These are phyloP conservation scores for Capronia coronata DNA, from an alignment of 2,329 filamentous ascomycete genomes.

Conservation along the genomic window DNA sequence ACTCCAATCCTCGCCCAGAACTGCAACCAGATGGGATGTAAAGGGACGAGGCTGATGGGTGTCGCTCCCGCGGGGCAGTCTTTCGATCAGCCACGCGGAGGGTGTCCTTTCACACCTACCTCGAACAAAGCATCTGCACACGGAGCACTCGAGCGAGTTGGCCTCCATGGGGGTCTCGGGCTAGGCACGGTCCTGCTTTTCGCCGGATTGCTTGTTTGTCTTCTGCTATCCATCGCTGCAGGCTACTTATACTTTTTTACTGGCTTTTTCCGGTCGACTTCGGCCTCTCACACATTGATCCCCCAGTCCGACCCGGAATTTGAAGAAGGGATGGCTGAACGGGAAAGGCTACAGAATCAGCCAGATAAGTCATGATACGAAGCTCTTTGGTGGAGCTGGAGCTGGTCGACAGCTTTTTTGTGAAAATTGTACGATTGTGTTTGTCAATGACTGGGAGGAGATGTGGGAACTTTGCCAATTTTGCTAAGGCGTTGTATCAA, in stretches of 20 bases:
- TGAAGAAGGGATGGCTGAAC: neutral
- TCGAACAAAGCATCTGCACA: too few relatives aligned
- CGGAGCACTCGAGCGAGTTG: too few relatives aligned
- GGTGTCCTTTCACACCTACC: neutral
- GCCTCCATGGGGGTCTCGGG: too few relatives aligned
- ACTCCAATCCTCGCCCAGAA: slow-evolving; percentile 2
- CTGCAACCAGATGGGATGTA: slow-evolving; percentile 11
- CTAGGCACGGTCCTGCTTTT: neutral
- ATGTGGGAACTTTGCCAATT: too few relatives aligned
- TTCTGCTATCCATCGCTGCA: neutral
- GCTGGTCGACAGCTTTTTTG: too few relatives aligned
- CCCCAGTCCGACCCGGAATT: neutral
- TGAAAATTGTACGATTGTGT: too few relatives aligned
- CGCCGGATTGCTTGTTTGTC: neutral
- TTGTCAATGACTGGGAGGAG: too few relatives aligned
- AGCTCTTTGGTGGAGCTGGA: too few relatives aligned
- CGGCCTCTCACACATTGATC: neutral
- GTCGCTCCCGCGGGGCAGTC: neutral
- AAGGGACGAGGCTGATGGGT: neutral
- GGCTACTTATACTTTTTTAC: neutral
- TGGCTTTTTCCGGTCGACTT: neutral
- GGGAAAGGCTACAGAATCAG: too few relatives aligned
- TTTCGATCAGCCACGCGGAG: neutral
- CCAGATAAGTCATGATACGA: too few relatives aligned
- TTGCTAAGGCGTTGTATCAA: too few relatives aligned